Percentiles rank a stretch among this genome's conserved stretches.
Evolutionary conservation across 2,329 filamentous ascomycete species (phyloP).

Genomic region (Cryphonectria naterciae): DNA sequence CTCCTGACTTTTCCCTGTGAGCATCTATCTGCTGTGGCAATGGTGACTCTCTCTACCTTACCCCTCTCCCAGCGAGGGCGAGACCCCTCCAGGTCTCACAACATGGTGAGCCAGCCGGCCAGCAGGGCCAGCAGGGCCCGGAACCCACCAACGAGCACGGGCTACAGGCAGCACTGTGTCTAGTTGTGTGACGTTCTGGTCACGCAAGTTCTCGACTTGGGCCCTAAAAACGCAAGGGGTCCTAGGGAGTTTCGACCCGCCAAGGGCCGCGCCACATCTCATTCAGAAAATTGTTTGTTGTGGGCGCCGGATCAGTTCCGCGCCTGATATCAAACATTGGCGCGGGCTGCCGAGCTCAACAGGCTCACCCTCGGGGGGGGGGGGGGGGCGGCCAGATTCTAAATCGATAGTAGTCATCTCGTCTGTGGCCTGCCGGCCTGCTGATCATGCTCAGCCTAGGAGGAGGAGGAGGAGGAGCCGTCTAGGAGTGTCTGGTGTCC

Average conservation of each 20-base stretch:
- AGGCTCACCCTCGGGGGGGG: neutral
- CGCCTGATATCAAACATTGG: constrained; percentile 1
- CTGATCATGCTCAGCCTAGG: neutral
- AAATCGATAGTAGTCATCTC: neutral
- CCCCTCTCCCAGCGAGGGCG: neutral
- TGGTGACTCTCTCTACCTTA: too few relatives aligned
- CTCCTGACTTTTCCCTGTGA: neutral
- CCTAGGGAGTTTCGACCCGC: neutral
- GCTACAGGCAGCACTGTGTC: neutral
- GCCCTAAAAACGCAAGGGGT: neutral
- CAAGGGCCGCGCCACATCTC: neutral
- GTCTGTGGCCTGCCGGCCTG: neutral
- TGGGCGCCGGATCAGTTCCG: neutral
- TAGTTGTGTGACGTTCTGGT: neutral
- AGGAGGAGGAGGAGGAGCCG: too few relatives aligned
- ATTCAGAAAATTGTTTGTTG: neutral
- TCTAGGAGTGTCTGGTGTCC: neutral
- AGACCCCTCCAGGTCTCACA: neutral
- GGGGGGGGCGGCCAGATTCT: neutral
- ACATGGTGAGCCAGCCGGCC: neutral
- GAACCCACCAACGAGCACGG: neutral
- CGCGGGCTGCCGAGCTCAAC: neutral
- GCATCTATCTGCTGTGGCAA: too few relatives aligned
- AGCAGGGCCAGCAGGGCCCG: neutral
- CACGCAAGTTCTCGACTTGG: neutral